Base-by-base conservation (phyloP, 495 filamentous ascomycete genomes). In the Penicillium riverlandense region DNA sequence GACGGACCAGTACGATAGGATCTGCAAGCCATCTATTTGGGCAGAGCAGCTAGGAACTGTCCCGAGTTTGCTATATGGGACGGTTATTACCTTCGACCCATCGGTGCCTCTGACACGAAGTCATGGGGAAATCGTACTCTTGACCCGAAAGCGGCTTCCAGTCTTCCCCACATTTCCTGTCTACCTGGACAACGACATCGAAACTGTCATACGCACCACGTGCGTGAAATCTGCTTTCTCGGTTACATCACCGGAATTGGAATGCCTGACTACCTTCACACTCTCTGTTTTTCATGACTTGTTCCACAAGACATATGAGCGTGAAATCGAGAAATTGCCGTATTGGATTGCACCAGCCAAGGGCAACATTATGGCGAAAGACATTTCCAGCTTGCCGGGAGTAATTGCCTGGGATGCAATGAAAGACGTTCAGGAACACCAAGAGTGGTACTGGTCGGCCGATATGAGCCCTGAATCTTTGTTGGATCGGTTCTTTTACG, bases 261-360 rank as follows among this genome's bases (percentile, higher is more conserved):
- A 73, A 6, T 53, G 62, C 8, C 49, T 97, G 32, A 83, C 76
- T 13, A 55, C 56, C 1, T 91, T 94, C 52, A 95, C 87, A 0
- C 65, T 90, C 30, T 74, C 75, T 8, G 59, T 94, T 4, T 96
- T 90, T 54, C 67, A 77, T n/a, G 88, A 96, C 55, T 64, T 96
- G 1, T 98, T 95, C 61, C 88, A 86, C 49, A 98, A 98, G 61
- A 71, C 67, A 5, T 98, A 87, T 54, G 82, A 84, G 32, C 53
- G 71, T 0, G 71, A 83, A 28, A 40, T 67, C 0, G 67, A 75
- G 8, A 77, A 80, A 11, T 83, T 94, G 56, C 81, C 88, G 0
- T 98, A 96, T 62, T 96, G 90, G 75, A 61, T 97, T 34, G 85
- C 78, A 6, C 92, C 92, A 6, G 60, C 36, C 4, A 47, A 16